Conservation (phyloP, 441 rosid genomes). For the Erysimum cheiri region DNA sequence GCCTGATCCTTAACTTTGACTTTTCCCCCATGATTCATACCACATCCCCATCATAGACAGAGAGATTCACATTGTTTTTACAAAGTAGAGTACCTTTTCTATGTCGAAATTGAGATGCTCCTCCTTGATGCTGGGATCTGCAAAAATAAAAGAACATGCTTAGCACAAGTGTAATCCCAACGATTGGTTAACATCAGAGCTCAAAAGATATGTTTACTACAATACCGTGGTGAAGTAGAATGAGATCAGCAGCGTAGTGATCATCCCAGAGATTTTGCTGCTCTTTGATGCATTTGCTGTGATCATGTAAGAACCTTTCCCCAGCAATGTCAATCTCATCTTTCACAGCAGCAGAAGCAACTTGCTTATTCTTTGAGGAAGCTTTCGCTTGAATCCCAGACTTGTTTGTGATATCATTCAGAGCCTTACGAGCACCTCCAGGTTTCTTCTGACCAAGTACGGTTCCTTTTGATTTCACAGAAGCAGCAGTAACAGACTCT, state of each 20-base stretch:
- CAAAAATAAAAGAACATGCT: conserved; percentile 5
- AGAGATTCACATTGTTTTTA: not conserved
- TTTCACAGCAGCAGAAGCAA: conserved; percentile 10
- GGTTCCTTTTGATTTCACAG: conserved; percentile 35
- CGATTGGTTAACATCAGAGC: not conserved
- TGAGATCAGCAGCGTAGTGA: conserved; percentile 38
- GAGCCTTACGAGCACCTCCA: conserved; percentile 34
- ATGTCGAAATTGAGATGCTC: conserved; percentile 10
- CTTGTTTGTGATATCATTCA: conserved; percentile 41
- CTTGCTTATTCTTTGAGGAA: conserved; percentile 34
- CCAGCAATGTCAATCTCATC: conserved; percentile 32
- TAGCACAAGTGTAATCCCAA: not conserved
- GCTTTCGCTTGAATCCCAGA: conserved; percentile 31
- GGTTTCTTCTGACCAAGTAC: conserved; percentile 42
- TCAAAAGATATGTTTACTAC: not conserved
- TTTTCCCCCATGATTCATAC: not conserved
- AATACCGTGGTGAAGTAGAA: conserved; percentile 38
- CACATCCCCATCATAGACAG: not conserved
- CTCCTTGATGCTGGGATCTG: conserved; percentile 36
- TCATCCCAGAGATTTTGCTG: conserved; percentile 37
- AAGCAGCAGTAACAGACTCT: conserved; percentile 41
- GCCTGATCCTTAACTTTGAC: not conserved
- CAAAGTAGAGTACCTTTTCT: conserved; percentile 27
- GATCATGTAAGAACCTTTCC: conserved; percentile 42
- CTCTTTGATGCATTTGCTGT: conserved; percentile 42